Evolutionary conservation across 2,329 filamentous ascomycete genomes (phyloP).

Genomic region (Escovopsis sp.): DNA sequence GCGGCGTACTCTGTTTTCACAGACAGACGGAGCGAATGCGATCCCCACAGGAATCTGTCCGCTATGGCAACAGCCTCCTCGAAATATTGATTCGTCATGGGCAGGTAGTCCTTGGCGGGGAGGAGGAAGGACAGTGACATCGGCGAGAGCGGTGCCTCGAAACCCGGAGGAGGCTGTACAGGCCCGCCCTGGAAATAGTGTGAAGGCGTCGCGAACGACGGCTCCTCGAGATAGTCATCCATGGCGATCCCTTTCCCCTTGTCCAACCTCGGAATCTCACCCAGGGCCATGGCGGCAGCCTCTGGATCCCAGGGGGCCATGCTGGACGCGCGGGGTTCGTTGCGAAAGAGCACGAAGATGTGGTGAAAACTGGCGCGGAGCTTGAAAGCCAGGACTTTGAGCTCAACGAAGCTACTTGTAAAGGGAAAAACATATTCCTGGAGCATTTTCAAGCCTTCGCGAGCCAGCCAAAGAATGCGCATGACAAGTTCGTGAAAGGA

Average conservation of each 20-base stretch:
- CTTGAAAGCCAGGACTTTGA: constrained; percentile 84
- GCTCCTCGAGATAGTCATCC: constrained; percentile 24
- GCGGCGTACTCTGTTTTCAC: constrained; percentile 87
- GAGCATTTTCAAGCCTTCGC: constrained; percentile 77
- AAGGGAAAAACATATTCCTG: constrained; percentile 79
- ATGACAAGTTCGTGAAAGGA: constrained; percentile 68
- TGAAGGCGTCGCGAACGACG: constrained; percentile 32
- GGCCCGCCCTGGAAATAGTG: constrained; percentile 43
- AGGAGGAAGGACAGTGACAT: constrained; percentile 61
- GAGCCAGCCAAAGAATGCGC: constrained; percentile 89
- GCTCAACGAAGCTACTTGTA: constrained; percentile 62
- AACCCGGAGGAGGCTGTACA: constrained; percentile 41
- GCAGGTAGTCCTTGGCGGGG: constrained; percentile 65
- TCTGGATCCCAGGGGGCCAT: constrained; percentile 39
- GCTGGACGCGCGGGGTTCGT: constrained; percentile 61
- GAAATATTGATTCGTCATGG: constrained; percentile 70
- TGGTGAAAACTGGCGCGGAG: constrained; percentile 90
- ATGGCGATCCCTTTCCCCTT: constrained; percentile 37
- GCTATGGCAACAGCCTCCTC: constrained; percentile 61
- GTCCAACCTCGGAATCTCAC: constrained; percentile 19
- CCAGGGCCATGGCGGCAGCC: constrained; percentile 18
- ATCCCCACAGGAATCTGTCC: constrained; percentile 64
- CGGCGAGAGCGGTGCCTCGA: constrained; percentile 24
- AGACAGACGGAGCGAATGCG: constrained; percentile 76
- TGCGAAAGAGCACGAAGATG: constrained; percentile 93